Conservation (phyloP, 495 filamentous ascomycete species). For the Podospora appendiculata region DNA sequence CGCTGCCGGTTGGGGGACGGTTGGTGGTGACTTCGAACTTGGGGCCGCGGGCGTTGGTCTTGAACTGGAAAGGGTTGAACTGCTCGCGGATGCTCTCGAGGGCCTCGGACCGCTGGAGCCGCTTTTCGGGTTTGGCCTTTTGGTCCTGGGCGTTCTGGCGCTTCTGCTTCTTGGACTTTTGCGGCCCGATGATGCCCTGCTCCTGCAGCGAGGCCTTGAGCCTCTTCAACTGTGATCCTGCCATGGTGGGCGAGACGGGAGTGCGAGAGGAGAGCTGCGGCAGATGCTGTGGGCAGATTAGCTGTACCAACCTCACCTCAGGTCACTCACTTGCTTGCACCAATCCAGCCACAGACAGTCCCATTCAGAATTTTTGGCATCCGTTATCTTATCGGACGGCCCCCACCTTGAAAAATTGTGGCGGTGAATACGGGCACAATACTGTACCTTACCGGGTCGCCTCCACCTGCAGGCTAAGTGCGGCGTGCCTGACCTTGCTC, state of each 20-base stretch:
- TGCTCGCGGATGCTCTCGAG: conserved; percentile 81
- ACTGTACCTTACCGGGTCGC: not conserved
- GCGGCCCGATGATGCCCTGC: conserved; percentile 78
- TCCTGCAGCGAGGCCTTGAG: conserved; percentile 83
- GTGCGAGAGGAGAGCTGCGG: no score
- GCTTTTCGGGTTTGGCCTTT: conserved; percentile 52
- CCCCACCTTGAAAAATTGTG: conserved; percentile 16
- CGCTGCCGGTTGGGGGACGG: conserved; percentile 40
- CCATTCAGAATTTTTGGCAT: conserved; percentile 15
- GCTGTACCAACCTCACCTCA: no score
- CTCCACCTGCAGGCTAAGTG: no score
- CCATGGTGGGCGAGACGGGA: conserved; percentile 45
- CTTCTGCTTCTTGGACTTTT: conserved; percentile 86
- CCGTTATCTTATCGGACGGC: conserved; percentile 26
- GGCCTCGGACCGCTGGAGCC: conserved; percentile 63
- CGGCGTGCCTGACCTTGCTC: no score
- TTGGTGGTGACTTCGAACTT: conserved; percentile 73
- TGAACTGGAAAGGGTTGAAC: conserved; percentile 96
- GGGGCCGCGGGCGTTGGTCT: conserved; percentile 54
- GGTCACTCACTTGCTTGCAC: no score
- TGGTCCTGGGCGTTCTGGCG: conserved; percentile 62
- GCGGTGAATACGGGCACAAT: conserved; percentile 16
- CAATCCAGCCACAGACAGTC: no score
- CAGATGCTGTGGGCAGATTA: no score
- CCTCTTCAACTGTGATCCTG: conserved; percentile 92